Base-by-base conservation (phyloP, 306 rosid genomes). In the Fragaria vesca region DNA sequence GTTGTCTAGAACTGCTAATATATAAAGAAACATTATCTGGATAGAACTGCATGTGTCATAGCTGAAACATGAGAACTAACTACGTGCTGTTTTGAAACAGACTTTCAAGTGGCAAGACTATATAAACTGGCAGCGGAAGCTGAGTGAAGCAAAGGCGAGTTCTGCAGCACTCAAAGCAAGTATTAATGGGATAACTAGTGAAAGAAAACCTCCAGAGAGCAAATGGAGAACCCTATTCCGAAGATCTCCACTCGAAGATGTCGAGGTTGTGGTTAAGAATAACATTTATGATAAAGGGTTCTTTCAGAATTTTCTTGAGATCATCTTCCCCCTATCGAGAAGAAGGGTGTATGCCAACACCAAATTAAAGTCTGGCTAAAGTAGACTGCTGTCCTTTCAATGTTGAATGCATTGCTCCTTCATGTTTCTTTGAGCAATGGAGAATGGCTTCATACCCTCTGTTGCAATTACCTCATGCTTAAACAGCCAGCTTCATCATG, bases 51-150 rank as follows among this genome's bases (percentile, higher is more conserved):
- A 62, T 30, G 18, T 62, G 4, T 30, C 8, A 2, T 32, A 4
- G 67, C 40, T 28, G 9, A 62, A 28, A 62, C 68, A 30, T 30
- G 40, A 58, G 17, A 62, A 28, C 68, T 62, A 28, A 62, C 43
- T 6, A 62, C 4, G 8, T 32, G 51, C 60, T 76, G 74, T 83
- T 30, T 86, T 60, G 84, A 46, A 71, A 81, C 90, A 93, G 99
- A 93, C 94, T 54, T 87, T 86, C 76, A 95, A 95, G 90, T 95
- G 99, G 99, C 94, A 93, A 83, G 96, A 93, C 36, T 86, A 91
- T 82, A 46, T 87, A 71, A 87, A 82, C 65, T 87, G 88, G 95
- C 96, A 89, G 81, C 87, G 81, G 87, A 92, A 89, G 89, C 69
- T 91, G 57, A 82, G 85, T 68, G 97, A 91, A 89, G 96, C 90